phyloP scores from a whole-genome alignment of 331 rosid species.

The Acacia concinna region DNA sequence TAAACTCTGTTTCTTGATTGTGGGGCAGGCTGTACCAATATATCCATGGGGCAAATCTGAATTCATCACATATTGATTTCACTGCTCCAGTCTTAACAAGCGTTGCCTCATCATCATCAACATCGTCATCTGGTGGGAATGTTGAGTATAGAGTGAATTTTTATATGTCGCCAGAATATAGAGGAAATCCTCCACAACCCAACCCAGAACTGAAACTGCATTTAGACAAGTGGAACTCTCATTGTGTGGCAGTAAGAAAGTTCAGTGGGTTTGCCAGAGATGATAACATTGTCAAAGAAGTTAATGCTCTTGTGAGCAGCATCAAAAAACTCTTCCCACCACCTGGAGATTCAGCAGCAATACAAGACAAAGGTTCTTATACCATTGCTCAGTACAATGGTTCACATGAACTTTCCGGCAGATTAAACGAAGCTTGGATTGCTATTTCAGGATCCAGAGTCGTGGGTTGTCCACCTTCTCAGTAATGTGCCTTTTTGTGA shows the following conservation, averaged over 20 bases:
- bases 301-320: constrained; percentile 49
- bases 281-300: constrained; percentile 47
- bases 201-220: constrained; percentile 52
- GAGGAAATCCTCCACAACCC: constrained; percentile 55
- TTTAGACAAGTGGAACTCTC: constrained; percentile 51
- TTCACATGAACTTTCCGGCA: constrained; percentile 35
- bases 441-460: constrained; percentile 41
- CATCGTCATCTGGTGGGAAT: constrained; percentile 24
- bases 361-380: constrained; percentile 41
- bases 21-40: constrained; percentile 65
- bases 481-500: background rate
- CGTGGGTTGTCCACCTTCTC: constrained; percentile 40
- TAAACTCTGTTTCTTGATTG: background rate
- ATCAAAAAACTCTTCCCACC: constrained; percentile 34
- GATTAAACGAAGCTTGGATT: constrained; percentile 78
- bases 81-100: constrained; percentile 73
- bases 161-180: constrained; percentile 39
- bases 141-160: constrained; percentile 39
- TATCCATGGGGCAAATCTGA: constrained; percentile 58
- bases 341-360: constrained; percentile 16
- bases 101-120: constrained; percentile 29
- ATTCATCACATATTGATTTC: constrained; percentile 42
- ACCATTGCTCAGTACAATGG: constrained; percentile 75
- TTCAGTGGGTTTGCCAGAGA: constrained; percentile 73
- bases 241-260: constrained; percentile 61